A percentile compares a stretch with the other conserved stretches of the same genome.
Evolutionary conservation across 2,329 filamentous ascomycete genomes (phyloP).

Genomic region (Exutisphaerella laricina): DNA sequence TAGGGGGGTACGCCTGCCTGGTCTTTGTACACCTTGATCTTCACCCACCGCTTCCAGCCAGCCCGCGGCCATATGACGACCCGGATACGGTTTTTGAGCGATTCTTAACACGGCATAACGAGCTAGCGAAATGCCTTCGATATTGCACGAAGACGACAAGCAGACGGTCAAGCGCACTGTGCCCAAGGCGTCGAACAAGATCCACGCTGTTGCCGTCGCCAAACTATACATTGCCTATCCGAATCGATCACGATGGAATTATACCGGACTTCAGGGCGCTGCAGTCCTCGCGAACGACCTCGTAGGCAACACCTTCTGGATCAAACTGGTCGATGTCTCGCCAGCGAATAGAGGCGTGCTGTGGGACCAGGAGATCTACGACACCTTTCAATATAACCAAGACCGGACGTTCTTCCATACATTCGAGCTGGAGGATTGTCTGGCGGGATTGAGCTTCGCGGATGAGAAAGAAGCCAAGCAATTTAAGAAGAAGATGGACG

Average conservation of each 20-base stretch:
- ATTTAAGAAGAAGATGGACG: conserved; percentile 96
- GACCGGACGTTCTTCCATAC: conserved; percentile 97
- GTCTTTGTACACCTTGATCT: neutral
- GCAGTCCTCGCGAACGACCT: conserved; percentile 87
- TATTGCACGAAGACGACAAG: conserved; percentile 90
- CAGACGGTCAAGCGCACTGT: conserved; percentile 92
- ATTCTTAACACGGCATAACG: neutral
- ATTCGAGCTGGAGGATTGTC: conserved; percentile 89
- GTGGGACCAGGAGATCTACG: conserved; percentile 98
- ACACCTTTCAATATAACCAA: conserved; percentile 90
- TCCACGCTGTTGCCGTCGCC: conserved; percentile 89
- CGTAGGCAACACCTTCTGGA: conserved; percentile 92
- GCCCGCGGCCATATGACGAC: neutral
- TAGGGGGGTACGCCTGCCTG: too few relatives aligned
- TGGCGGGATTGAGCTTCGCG: conserved; percentile 84
- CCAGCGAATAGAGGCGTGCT: conserved; percentile 76
- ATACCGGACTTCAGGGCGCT: conserved; percentile 88
- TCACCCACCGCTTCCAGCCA: neutral
- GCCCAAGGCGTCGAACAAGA: conserved; percentile 93
- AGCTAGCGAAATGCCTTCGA: conserved; percentile 33
- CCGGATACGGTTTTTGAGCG: conserved; percentile 1
- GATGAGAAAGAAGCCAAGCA: conserved; percentile 97
- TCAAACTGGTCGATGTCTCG: conserved; percentile 97
- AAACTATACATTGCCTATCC: conserved; percentile 91
- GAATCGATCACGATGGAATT: conserved; percentile 79